These are phyloP conservation scores for Mesembryanthemum crystallinum DNA, from an alignment of 148 eudicot species.

Conservation along the genomic window DNA sequence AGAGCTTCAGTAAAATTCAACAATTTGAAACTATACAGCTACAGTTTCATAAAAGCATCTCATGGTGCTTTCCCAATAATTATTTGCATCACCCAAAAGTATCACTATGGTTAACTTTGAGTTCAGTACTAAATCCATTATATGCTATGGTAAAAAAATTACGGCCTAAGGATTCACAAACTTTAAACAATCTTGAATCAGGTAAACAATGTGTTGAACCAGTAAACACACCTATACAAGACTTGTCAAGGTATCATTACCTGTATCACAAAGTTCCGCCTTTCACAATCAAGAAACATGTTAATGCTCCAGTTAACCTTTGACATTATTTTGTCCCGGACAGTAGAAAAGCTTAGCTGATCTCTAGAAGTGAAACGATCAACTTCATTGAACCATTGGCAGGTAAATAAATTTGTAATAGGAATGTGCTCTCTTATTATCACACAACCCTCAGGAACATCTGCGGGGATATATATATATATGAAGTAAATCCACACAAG, in stretches of 20 bases:
- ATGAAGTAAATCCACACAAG: conserved; percentile 7
- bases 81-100: not conserved
- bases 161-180: not conserved
- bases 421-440: conserved; percentile 86
- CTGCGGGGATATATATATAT: conserved; percentile 39
- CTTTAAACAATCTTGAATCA: not conserved
- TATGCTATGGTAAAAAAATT: not conserved
- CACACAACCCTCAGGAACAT: conserved; percentile 97
- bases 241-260: conserved; percentile 30
- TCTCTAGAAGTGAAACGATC: conserved; percentile 96
- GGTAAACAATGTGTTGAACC: not conserved
- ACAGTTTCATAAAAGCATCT: not conserved
- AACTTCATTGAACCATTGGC: conserved; percentile 95
- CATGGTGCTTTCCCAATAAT: no score
- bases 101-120: not conserved
- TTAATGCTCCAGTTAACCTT: conserved; percentile 67
- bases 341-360: conserved; percentile 88
- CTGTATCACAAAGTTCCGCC: conserved; percentile 93
- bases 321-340: conserved; percentile 74
- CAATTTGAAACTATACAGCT: not conserved
- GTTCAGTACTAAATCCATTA: not conserved
- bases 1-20: not conserved
- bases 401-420: conserved; percentile 78
- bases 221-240: not conserved
- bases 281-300: conserved; percentile 95